Percentiles rank a stretch among this genome's conserved stretches.
Conservation (phyloP, 2,329 filamentous ascomycete species). For the Fusarium nodosum region DNA sequence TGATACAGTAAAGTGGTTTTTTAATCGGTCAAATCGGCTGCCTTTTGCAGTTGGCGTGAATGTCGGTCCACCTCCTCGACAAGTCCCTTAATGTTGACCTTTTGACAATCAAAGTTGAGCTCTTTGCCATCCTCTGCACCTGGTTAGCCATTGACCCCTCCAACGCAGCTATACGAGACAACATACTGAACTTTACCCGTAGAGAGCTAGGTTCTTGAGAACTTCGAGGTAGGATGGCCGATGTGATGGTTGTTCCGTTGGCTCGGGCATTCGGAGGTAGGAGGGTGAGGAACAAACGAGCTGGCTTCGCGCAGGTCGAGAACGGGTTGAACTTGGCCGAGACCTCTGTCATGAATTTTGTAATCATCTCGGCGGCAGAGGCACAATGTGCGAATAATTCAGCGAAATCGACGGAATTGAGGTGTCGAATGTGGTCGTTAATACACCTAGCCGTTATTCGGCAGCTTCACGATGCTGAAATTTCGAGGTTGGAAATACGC, state of each 20-base stretch:
- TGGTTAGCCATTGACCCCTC: constrained; percentile 45
- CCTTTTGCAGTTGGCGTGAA: constrained; percentile 83
- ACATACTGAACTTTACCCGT: constrained; percentile 86
- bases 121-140: constrained; percentile 89
- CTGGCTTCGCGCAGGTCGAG: constrained; percentile 81
- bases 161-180: neutral
- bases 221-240: constrained; percentile 78
- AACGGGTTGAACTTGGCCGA: constrained; percentile 94
- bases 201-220: constrained; percentile 78
- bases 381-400: constrained; percentile 14
- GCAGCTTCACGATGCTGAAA: constrained; percentile 40
- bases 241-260: constrained; percentile 80
- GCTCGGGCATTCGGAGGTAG: constrained; percentile 84
- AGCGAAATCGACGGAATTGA: constrained; percentile 6
- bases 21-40: constrained; percentile 78
- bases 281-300: constrained; percentile 87
- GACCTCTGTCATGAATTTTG: constrained; percentile 87
- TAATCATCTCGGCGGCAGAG: constrained; percentile 74
- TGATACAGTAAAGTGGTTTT: constrained; percentile 46
- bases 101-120: constrained; percentile 83
- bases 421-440: constrained; percentile 28
- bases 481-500: constrained; percentile 37
- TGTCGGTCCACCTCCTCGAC: constrained; percentile 92
- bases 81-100: constrained; percentile 86
- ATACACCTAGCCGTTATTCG: constrained; percentile 9